A percentile compares a stretch with the other conserved stretches of the same genome.
These are phyloP conservation scores for Rubia balearica DNA, from an alignment of 305 asterid species.

Conservation along the genomic window DNA sequence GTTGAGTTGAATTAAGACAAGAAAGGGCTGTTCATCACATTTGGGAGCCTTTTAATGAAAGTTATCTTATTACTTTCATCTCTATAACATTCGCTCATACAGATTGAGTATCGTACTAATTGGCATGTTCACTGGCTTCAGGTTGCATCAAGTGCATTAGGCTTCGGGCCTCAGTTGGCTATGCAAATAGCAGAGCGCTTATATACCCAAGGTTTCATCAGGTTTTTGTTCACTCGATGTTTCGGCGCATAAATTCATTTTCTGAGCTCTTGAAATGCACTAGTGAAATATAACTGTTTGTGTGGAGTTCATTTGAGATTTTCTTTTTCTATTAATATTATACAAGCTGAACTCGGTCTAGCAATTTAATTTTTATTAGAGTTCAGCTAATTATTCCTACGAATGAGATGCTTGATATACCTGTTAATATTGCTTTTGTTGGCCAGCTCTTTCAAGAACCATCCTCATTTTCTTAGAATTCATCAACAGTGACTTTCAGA, in stretches of 20 bases:
- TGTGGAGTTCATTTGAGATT: neutral
- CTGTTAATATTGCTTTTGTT: neutral
- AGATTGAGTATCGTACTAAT: neutral
- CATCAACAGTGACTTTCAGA: neutral
- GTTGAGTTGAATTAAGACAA: neutral
- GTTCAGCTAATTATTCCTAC: neutral
- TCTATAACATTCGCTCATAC: neutral
- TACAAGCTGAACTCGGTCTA: neutral
- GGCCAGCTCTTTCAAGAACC: neutral
- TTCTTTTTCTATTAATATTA: neutral
- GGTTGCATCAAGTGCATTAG: constrained; percentile 94
- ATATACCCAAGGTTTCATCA: constrained; percentile 87
- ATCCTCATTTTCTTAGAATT: neutral
- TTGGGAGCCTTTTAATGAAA: neutral
- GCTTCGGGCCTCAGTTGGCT: constrained; percentile 82
- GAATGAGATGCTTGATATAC: neutral
- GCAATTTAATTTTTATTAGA: neutral
- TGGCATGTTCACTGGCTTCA: constrained; percentile 28
- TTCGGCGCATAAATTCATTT: neutral
- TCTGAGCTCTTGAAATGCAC: neutral
- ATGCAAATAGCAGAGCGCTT: constrained; percentile 96
- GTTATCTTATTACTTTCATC: no score
- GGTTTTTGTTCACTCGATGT: constrained; percentile 34
- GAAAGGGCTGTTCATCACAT: neutral
- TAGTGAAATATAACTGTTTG: neutral